Evolutionary conservation across 129 eudicot species (phyloP).

Genomic region (Sambucus nigra): DNA sequence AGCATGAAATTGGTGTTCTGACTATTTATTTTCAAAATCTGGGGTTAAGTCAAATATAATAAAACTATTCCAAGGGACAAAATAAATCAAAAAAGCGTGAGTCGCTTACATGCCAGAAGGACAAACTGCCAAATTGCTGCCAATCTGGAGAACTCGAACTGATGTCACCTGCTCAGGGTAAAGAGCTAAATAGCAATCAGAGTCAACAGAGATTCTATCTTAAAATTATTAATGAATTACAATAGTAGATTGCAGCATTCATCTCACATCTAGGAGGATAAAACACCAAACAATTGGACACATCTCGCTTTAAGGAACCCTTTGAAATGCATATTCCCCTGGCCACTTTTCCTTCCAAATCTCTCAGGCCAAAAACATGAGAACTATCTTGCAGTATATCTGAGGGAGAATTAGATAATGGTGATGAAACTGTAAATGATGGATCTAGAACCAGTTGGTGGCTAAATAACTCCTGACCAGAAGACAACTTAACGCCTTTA

Average conservation of each 20-base stretch:
- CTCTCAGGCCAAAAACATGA: conserved; percentile 11
- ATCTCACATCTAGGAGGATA: conserved; percentile 87
- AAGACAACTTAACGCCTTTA: conserved; percentile 69
- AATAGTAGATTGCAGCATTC: neutral
- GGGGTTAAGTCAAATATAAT: too few relatives aligned
- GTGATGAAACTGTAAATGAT: conserved; percentile 32
- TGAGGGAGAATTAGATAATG: conserved; percentile 23
- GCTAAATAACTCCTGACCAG: conserved; percentile 90
- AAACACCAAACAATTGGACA: conserved; percentile 61
- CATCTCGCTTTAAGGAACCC: conserved; percentile 45
- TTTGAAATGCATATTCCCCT: conserved; percentile 80
- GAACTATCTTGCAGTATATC: conserved; percentile 23
- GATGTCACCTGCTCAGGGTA: conserved; percentile 70
- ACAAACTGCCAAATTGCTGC: conserved; percentile 72
- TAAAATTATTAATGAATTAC: conserved; percentile 4
- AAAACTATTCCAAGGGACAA: neutral
- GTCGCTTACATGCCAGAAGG: conserved; percentile 71
- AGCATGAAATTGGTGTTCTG: too few relatives aligned
- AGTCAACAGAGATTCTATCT: conserved; percentile 10
- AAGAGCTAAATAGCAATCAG: conserved; percentile 46
- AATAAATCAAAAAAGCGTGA: neutral
- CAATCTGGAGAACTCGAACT: conserved; percentile 67
- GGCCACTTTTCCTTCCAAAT: conserved; percentile 49
- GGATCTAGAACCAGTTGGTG: conserved; percentile 62
- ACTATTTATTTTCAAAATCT: too few relatives aligned